Base-by-base conservation (phyloP, 345 rosid genomes). In the Lepidium africanum region DNA sequence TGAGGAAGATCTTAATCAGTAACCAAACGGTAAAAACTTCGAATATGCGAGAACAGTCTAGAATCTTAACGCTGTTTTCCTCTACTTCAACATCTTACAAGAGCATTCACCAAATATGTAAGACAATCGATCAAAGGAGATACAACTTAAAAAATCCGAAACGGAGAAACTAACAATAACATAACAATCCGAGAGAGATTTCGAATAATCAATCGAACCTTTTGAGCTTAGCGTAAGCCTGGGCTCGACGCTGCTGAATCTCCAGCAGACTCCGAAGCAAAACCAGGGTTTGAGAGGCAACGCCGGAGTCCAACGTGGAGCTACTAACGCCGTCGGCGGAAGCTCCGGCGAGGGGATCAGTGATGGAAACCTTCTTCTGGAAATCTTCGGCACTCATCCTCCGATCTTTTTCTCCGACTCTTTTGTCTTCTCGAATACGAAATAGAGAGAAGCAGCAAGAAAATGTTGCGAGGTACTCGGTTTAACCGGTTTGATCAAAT, bases 161-260 rank as follows among this genome's bases (percentile, higher is more conserved):
- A 27, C 49, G 40, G 11, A 13, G 23, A 9, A 36, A 47, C 7
- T 14, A 37, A 25, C 12, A 9, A 69, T 15, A 5, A 7, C 59
- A 38, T 38, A n/a, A 50, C 7, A 5, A 1, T 23, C 2, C 8
- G 13, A 63, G 0, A 30, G 55, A 37, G 15, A 56, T 64, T 37
- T 47, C 4, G 0, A 21, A 30, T 41, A 40, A 52, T 10, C 36
- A 27, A 53, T 16, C 55, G 54, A 56, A 90, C 96, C 81, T 71
- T 79, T 84, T 93, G 75, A 90, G 96, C 48, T 70, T 83, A 62
- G 90, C 82, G 72, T 93, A 93, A 64, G 97, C 96, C 75, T 74
- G 86, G 42, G 98, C 97, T 74, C 98, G 81, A 27, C 97, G 88
- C 77, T 83, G 83, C 83, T 93, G 98, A 62, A 88, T 71, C 17